Conservation (phyloP, 2,329 filamentous ascomycete genomes). For the Ophiostoma novo-ulmi region DNA sequence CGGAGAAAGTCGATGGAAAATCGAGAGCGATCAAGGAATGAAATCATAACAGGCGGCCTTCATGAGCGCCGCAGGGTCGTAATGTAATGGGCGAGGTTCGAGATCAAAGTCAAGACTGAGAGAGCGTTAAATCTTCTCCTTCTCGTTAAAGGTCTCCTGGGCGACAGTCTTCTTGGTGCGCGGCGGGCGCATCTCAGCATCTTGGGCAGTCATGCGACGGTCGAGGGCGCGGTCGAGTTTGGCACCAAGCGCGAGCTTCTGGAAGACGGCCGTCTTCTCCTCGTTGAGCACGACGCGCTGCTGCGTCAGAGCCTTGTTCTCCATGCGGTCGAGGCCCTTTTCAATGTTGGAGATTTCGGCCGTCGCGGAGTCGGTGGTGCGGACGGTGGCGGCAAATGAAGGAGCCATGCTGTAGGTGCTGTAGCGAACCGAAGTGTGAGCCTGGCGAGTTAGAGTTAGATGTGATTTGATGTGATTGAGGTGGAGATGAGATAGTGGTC, state of each 20-base stretch:
- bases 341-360: conserved; percentile 65
- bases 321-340: conserved; percentile 75
- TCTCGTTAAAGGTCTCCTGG: conserved; percentile 32
- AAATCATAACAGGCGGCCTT: background rate
- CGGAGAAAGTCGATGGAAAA: background rate
- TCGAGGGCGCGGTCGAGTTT: conserved; percentile 86
- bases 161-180: conserved; percentile 30
- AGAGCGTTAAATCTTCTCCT: conserved; percentile 33
- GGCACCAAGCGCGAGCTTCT: conserved; percentile 80
- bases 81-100: background rate
- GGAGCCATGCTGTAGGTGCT: conserved; percentile 57
- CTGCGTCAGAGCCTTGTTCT: conserved; percentile 76
- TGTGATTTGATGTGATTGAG: background rate
- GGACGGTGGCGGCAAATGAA: conserved; percentile 54
- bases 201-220: conserved; percentile 80
- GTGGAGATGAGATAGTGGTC: background rate
- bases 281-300: conserved; percentile 76
- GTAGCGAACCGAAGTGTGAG: conserved; percentile 52
- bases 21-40: background rate
- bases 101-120: no score
- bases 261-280: conserved; percentile 75
- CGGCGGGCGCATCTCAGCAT: conserved; percentile 69
- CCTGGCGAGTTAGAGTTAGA: conserved; percentile 33
- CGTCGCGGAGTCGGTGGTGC: conserved; percentile 50
- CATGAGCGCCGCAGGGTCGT: background rate